Evolutionary conservation across 2,329 filamentous ascomycete species (phyloP), one percentile per base, ranked within the genome.

Genomic region (Sarocladium brachiariae): DNA sequence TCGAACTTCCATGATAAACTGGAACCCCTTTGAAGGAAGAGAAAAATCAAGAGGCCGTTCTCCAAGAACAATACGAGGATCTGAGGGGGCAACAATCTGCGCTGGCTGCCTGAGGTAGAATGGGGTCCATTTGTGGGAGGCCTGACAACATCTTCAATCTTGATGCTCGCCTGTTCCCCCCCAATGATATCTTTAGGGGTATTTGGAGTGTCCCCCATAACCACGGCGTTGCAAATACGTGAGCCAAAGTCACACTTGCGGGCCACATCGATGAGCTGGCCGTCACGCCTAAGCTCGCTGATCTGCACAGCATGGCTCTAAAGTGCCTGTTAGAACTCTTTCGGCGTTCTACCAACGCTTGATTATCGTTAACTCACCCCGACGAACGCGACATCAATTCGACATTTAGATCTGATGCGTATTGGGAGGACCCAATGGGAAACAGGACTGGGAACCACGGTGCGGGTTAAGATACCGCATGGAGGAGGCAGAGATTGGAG

Each of bases 341-440:
- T 34, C 4, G 11, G 13, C 9, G 2, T 14, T 24, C 6, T 35
- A 13, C 14, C 2, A 19, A 25, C 23, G 52, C 25, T 14, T 49
- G 50, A 50, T 33, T 14, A 21, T 19, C 23, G 23, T 38, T 16
- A 25, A 76, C 81, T 68, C 74, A 86, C 83, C 50, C 90, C 88
- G 52, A 99, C 77, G 59, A 96, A 89, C 33, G 91, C 84, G 55
- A 96, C 81, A 69, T 97, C 91, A 58, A 93, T 90, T 53, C 83
- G 74, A 38, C 75, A 67, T 49, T 75, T 73, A 51, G 83, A 83
- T 52, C 91, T 79, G 53, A 97, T 73, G 53, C 84, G 81, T n/a
- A 84, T 88, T 11, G 90, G 87, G 13, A 96, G 71, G 38, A 96
- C 85, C 72, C 80, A 86, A 61, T 85, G 84, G 51, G 86, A 77